phyloP scores from a whole-genome alignment of 2,329 filamentous ascomycete genomes.

The Fusarium pininemorale region DNA sequence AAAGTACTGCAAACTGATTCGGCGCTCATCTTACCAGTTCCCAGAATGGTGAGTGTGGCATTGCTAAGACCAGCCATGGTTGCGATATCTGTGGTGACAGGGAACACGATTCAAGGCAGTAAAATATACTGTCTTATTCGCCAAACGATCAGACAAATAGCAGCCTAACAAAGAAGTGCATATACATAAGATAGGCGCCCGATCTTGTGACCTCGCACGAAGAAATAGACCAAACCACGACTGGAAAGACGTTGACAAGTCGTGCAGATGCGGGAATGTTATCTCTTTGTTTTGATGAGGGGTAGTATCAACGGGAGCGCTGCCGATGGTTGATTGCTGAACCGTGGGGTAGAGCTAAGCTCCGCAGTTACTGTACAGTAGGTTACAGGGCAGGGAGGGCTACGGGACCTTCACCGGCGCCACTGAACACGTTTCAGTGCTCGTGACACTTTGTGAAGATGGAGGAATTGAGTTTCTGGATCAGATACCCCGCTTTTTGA shows the following conservation, averaged over 20 bases:
- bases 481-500: background rate
- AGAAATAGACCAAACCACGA: conserved; percentile 17
- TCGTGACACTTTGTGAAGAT: background rate
- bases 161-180: too few species aligned
- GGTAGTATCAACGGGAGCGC: conserved; percentile 18
- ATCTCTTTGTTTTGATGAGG: conserved; percentile 16
- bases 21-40: conserved; percentile 23
- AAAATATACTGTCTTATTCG: background rate
- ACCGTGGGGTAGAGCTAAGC: conserved; percentile 11
- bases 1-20: background rate
- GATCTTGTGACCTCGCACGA: background rate
- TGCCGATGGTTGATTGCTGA: conserved; percentile 7
- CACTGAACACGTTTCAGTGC: background rate
- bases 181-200: background rate
- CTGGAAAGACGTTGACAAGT: conserved; percentile 24
- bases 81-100: background rate
- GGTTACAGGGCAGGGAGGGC: background rate
- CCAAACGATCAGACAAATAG: background rate
- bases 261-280: conserved; percentile 22
- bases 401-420: conserved; percentile 16
- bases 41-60: conserved; percentile 39
- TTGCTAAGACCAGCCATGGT: conserved; percentile 28
- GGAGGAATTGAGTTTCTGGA: background rate
- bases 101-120: background rate
- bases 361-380: background rate